These are phyloP conservation scores for Ceratocystis harringtonii DNA, from an alignment of 2,329 filamentous ascomycete genomes.

Conservation along the genomic window DNA sequence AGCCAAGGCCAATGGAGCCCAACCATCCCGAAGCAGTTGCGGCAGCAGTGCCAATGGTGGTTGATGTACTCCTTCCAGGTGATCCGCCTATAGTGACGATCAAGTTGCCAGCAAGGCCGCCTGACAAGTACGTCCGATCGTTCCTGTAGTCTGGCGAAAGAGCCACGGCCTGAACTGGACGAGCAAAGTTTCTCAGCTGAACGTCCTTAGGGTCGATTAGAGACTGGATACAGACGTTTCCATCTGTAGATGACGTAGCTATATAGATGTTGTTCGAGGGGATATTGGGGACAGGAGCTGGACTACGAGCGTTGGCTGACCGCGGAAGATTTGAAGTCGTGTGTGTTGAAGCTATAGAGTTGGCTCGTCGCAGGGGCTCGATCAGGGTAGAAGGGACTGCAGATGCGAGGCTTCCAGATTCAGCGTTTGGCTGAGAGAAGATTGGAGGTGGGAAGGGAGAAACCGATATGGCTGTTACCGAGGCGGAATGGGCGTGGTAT, in stretches of 20 bases:
- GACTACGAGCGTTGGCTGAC: conserved; percentile 34
- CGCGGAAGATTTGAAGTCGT: conserved; percentile 33
- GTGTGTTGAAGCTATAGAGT: conserved; percentile 22
- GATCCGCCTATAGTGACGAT: conserved; percentile 74
- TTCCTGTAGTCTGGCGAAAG: conserved; percentile 90
- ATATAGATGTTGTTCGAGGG: conserved; percentile 88
- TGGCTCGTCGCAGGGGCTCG: conserved; percentile 21
- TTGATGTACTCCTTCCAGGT: conserved; percentile 69
- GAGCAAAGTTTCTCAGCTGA: conserved; percentile 78
- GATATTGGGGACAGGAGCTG: conserved; percentile 47
- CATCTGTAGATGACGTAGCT: conserved; percentile 86
- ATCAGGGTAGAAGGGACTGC: conserved; percentile 6
- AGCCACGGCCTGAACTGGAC: conserved; percentile 81
- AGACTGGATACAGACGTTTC: conserved; percentile 84
- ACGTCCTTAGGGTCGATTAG: conserved; percentile 81
- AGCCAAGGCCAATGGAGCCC: conserved; percentile 67
- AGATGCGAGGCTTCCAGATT: conserved; percentile 3
- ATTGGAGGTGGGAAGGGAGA: conserved; percentile 61
- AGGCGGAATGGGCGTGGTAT: conserved; percentile 87
- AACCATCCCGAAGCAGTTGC: conserved; percentile 83
- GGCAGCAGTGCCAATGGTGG: conserved; percentile 67
- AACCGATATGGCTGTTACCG: conserved; percentile 75
- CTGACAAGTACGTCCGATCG: conserved; percentile 79
- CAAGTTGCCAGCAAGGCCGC: conserved; percentile 73
- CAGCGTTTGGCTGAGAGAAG: not conserved